Conservation (phyloP, 441 rosid genomes). For the Hura crepitans region DNA sequence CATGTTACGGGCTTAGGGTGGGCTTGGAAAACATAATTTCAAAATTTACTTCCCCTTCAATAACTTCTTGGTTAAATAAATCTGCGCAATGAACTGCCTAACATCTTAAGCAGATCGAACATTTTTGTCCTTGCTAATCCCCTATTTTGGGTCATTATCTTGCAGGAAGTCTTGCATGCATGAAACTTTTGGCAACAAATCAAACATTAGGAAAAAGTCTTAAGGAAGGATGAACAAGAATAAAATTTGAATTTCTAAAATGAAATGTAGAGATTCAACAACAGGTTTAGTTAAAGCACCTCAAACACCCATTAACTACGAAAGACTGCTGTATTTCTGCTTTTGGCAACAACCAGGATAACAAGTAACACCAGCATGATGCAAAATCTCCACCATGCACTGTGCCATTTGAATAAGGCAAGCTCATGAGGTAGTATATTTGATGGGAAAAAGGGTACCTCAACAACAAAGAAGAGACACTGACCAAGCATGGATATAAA, state of each 20-base stretch:
- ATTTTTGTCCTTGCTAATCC: too few relatives aligned
- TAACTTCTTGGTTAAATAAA: too few relatives aligned
- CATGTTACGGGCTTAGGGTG: too few relatives aligned
- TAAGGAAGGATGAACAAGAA: background rate
- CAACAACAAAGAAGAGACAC: background rate
- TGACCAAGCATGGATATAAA: background rate
- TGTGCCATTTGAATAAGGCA: background rate
- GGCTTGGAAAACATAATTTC: too few relatives aligned
- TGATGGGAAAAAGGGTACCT: background rate
- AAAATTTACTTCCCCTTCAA: too few relatives aligned
- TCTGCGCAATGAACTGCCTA: too few relatives aligned
- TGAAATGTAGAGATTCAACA: background rate
- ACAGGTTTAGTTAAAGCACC: background rate
- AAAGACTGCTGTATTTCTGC: background rate
- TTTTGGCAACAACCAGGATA: too few relatives aligned
- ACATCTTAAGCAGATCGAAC: too few relatives aligned
- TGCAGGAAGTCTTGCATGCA: too few relatives aligned
- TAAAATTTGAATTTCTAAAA: background rate
- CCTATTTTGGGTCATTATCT: too few relatives aligned
- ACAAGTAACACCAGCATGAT: background rate
- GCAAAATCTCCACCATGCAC: background rate
- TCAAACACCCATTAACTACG: background rate
- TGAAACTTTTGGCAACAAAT: too few relatives aligned
- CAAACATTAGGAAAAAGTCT: background rate
- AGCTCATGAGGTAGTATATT: background rate